Evolutionary conservation across 345 rosid species (phyloP), one percentile per base, ranked within the genome.

Genomic region (Raphanus raphanistrum): DNA sequence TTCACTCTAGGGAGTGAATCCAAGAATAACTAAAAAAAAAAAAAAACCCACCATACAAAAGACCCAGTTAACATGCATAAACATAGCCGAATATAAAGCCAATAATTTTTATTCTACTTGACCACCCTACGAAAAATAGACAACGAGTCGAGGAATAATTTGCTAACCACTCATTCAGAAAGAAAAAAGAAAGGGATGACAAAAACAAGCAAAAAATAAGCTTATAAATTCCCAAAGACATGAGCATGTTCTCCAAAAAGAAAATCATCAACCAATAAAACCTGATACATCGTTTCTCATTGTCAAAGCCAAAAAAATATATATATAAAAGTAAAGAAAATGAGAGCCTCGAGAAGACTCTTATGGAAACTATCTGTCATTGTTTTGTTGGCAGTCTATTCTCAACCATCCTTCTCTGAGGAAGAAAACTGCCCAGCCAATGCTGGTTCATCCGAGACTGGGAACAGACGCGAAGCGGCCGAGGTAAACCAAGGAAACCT

Each of bases 291-390:
- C 28, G 62, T 60, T 60, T 59, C 27, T 68, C 33, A 60, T 58
- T 28, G 15, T 48, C 43, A 41, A n/a, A 72, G 1, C 57, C 13
- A 15, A 29, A 63, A 32, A 5, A 4, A 36, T 7, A 52, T 36
- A 2, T 6, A 48, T 63, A 13, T 2, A 54, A 8, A 0, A 25
- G 17, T 12, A 3, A 17, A 4, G 1, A 72, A 72, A 73, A 79
- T 79, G 82, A 68, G 55, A 79, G 65, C 28, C 9, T 73, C 74
- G 68, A 79, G 1, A 13, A 67, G 28, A 68, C 70, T 48, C 27
- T 17, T 79, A 50, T 79, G 82, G 70, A 62, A 45, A 73, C 27
- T 79, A 17, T 79, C 48, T 2, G 13, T 79, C 69, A 58, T 79
- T 7, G 65, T 77, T 52, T 54, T 73, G 28, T 29, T 79, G 21